These are phyloP conservation scores for Mucor indicus DNA, from an alignment of 371 early-diverging fungal genomes.

Conservation along the genomic window DNA sequence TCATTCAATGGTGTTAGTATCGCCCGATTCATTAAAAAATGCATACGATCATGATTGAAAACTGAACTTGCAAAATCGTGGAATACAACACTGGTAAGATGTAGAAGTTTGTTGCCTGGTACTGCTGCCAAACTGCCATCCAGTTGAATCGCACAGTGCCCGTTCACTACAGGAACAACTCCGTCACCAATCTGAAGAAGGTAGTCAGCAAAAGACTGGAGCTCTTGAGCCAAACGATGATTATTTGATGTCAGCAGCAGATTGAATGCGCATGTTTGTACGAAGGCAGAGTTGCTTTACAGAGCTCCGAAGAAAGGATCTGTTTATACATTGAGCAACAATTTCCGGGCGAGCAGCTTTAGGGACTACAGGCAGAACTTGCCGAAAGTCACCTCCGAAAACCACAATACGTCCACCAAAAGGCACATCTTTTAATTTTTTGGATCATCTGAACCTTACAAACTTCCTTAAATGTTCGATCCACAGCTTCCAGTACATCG, in stretches of 20 bases:
- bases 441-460: no score
- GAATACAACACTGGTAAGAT: no score
- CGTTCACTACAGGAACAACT: no score
- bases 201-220: conserved; percentile 5
- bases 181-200: no score
- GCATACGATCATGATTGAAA: no score
- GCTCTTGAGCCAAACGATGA: background rate
- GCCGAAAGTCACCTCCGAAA: no score
- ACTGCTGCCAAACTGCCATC: no score
- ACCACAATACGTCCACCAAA: conserved; percentile 31
- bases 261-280: conserved; percentile 14
- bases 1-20: no score
- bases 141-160: no score
- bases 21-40: no score
- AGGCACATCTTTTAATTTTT: conserved; percentile 11
- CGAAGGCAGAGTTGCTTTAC: background rate
- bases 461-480: conserved; percentile 19
- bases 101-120: no score
- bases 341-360: conserved; percentile 9
- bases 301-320: background rate
- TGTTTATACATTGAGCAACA: background rate
- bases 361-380: conserved; percentile 14
- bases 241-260: background rate
- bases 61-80: no score
- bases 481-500: conserved; percentile 20